Conservation (phyloP, 2,329 filamentous ascomycete genomes). For the Moelleriella libera region DNA sequence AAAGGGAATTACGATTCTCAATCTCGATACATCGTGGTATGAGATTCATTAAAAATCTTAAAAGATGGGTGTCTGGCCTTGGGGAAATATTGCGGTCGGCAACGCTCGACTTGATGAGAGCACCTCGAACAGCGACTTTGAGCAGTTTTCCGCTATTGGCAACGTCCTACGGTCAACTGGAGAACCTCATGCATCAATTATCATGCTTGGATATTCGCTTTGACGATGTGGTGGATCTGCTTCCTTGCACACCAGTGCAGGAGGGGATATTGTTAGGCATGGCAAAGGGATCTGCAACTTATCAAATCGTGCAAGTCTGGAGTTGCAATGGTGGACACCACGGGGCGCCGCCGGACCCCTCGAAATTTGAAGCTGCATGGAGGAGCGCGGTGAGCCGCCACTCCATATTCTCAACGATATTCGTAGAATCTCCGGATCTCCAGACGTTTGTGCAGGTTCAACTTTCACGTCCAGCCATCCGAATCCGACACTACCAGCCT, state of each 20-base stretch:
- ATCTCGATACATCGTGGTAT: background rate
- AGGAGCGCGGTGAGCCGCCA: conserved; percentile 1
- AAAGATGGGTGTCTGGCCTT: background rate
- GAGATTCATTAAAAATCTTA: background rate
- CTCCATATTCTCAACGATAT: conserved; percentile 3
- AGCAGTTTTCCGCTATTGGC: background rate
- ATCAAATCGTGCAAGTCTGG: background rate
- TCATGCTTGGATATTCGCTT: background rate
- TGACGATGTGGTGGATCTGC: background rate
- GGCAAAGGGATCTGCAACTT: background rate
- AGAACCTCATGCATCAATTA: background rate
- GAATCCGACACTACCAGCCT: background rate
- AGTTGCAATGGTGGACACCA: background rate
- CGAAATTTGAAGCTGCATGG: background rate
- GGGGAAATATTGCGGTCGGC: background rate
- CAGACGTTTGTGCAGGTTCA: conserved; percentile 1
- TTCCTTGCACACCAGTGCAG: background rate
- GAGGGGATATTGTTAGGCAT: background rate
- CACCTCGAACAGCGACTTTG: background rate
- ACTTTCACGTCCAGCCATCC: background rate
- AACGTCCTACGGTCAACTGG: background rate
- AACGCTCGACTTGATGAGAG: background rate
- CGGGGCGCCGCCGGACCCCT: background rate
- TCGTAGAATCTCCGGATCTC: conserved; percentile 3
- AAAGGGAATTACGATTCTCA: background rate